Base-by-base conservation (phyloP, 495 filamentous ascomycete genomes). In the Neurospora sp. region DNA sequence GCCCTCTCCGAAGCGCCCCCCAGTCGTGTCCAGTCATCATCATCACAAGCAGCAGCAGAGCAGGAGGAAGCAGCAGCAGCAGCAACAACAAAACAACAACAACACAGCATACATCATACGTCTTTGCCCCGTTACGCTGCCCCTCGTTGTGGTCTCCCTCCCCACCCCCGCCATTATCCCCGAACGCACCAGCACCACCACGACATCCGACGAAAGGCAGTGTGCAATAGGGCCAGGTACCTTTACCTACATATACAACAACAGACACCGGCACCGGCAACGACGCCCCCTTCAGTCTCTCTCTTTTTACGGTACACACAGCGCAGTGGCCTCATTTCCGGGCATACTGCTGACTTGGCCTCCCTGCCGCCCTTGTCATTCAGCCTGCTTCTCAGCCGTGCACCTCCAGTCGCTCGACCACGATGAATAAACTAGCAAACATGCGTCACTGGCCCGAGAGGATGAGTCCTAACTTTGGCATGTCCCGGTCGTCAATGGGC, bases 391-490 rank as follows among this genome's bases (percentile, higher is more conserved):
- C 31, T 7, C 31, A 31, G 27, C 14, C 54, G 27, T 66, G 54
- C 54, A 66, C 54, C 44, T 71, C 70, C 75, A 70, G 70, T 35
- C 74, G 74, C 79, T 74, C 74, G 71, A 72, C 75, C 80, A 89
- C 73, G 80, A 97, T 97, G 94, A 95, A 97, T 87, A 96, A 95
- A 85, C 91, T 97, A 80, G 90, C 91, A 83, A 95, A 93, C 84
- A 93, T 96, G 88, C 92, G 94, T 86, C 93, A 96, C 90, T 95
- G 93, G 88, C 93, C 92, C 87, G 93, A 96, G 85, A 90, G 93
- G 87, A 95, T 96, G 89, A 93, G 92, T 76, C 91, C 93, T 73
- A 88, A 85, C 79, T 93, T 93, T 79, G 89, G 89, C 86, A 93
- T 93, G 88, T 91, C 90, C 74, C 90, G 85, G 77, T 81, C 91